These are phyloP conservation scores for Niebla homalea DNA, from an alignment of 495 filamentous ascomycete species.

Conservation along the genomic window DNA sequence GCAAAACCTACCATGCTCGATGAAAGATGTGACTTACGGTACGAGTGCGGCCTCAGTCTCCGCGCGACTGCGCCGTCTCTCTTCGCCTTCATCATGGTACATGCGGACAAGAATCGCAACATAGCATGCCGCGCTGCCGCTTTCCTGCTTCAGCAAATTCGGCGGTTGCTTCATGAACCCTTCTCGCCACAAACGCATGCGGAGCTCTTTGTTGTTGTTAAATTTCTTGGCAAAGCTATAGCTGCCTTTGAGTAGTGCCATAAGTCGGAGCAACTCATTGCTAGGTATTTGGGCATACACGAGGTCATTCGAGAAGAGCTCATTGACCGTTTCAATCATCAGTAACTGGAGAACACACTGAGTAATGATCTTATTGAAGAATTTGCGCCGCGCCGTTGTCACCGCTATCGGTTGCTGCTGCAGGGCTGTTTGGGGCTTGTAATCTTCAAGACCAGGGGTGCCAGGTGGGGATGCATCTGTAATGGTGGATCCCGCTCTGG, in stretches of 20 bases:
- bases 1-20: not conserved
- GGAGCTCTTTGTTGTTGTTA: constrained; percentile 90
- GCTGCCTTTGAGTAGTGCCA: constrained; percentile 85
- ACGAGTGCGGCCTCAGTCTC: constrained; percentile 87
- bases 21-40: constrained; percentile 39
- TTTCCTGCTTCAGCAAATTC: constrained; percentile 96
- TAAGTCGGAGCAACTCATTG: constrained; percentile 73
- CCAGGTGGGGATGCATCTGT: constrained; percentile 10
- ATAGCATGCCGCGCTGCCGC: constrained; percentile 82
- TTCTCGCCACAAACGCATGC: constrained; percentile 88
- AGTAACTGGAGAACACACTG: constrained; percentile 93
- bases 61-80: constrained; percentile 59
- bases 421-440: constrained; percentile 56
- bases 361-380: constrained; percentile 99
- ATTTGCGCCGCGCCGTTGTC: constrained; percentile 81
- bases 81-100: constrained; percentile 80
- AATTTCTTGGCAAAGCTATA: constrained; percentile 94
- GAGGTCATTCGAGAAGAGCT: constrained; percentile 92
- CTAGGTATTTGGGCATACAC: constrained; percentile 92
- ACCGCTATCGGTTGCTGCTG: constrained; percentile 84
- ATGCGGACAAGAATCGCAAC: constrained; percentile 89
- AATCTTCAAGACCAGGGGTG: constrained; percentile 57
- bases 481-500: constrained; percentile 2
- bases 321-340: constrained; percentile 98
- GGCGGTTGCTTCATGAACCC: constrained; percentile 99